Evolutionary conservation across 108 stramenopile species (phyloP).

Genomic region (Pseudonitzschia multiseries): DNA sequence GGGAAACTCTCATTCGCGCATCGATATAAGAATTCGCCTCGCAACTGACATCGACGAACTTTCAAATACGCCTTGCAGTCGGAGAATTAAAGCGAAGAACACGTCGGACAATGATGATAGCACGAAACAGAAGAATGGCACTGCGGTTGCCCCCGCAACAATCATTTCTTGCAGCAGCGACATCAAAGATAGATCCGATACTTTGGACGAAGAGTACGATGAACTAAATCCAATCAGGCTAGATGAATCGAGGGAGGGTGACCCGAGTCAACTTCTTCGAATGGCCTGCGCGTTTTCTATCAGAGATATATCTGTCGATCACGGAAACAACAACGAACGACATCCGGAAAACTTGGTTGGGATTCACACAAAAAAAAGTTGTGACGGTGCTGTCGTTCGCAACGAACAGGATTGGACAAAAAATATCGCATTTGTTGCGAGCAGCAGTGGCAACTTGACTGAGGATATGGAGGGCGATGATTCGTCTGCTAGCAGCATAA

Average conservation of each 20-base stretch:
- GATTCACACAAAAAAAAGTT: neutral
- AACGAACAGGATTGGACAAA: conserved; percentile 7
- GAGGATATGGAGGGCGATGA: conserved; percentile 3
- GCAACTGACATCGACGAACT: too few species aligned
- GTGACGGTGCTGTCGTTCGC: neutral
- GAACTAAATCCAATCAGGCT: neutral
- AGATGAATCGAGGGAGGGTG: too few species aligned
- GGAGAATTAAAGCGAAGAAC: too few species aligned
- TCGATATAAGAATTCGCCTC: too few species aligned
- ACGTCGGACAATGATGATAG: neutral
- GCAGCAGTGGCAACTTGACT: conserved; percentile 1
- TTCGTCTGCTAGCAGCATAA: neutral
- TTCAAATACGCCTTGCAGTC: too few species aligned
- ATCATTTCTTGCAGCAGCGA: neutral
- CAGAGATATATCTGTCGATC: neutral
- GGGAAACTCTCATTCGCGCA: too few species aligned
- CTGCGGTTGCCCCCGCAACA: neutral
- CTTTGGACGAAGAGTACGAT: neutral
- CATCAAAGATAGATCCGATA: neutral
- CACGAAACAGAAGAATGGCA: neutral
- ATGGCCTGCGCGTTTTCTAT: too few species aligned
- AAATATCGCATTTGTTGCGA: neutral
- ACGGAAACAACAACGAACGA: neutral
- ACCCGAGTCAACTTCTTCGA: too few species aligned
- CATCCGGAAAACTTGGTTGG: neutral